A percentile compares a stretch with the other conserved stretches of the same genome.
Evolutionary conservation across 768 basidiomycete genomes (phyloP).

Genomic region (Leccinellum luteum): DNA sequence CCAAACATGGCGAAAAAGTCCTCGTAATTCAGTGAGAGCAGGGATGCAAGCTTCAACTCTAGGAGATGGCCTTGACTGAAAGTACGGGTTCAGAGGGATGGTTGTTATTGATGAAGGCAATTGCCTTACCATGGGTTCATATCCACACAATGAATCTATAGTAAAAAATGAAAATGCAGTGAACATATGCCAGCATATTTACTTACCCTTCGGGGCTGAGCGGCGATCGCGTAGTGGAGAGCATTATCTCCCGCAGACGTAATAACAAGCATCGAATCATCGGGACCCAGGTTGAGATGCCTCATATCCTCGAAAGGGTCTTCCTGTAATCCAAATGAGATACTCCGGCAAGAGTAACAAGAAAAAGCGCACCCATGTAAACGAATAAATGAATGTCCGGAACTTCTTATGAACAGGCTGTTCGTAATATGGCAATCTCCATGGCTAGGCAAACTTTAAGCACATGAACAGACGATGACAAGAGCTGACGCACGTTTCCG

Average conservation of each 20-base stretch:
- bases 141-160: conserved; percentile 66
- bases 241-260: conserved; percentile 81
- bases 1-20: conserved; percentile 72
- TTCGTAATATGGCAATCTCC: conserved; percentile 72
- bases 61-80: conserved; percentile 69
- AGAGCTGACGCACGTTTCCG: conserved; percentile 37
- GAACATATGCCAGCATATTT: neutral
- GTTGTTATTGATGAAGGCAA: neutral
- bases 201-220: conserved; percentile 50
- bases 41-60: conserved; percentile 73
- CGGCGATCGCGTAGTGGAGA: conserved; percentile 73
- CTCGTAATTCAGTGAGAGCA: conserved; percentile 51
- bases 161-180: neutral
- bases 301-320: conserved; percentile 75
- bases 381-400: conserved; percentile 60
- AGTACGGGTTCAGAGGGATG: neutral
- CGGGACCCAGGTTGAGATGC: conserved; percentile 51
- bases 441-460: conserved; percentile 37
- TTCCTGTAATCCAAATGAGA: conserved; percentile 41
- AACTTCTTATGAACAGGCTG: conserved; percentile 67
- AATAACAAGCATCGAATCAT: conserved; percentile 71
- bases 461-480: neutral
- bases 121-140: conserved; percentile 59
- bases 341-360: neutral
- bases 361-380: conserved; percentile 47